Percentiles rank a stretch among this genome's conserved stretches.
Evolutionary conservation across 2,329 filamentous ascomycete genomes (phyloP).

Genomic region (Alternaria sp.): DNA sequence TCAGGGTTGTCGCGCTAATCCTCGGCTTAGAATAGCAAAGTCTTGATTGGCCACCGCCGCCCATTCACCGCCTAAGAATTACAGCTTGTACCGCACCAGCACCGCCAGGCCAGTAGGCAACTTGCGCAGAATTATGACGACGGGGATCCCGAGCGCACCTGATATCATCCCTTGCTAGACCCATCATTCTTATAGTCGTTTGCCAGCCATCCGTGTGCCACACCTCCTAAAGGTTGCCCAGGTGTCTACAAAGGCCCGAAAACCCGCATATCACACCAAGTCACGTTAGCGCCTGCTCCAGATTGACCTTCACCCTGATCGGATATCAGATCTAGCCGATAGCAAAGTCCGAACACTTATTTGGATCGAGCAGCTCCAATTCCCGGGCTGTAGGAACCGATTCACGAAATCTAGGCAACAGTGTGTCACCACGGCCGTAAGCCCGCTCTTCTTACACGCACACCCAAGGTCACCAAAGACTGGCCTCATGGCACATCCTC

Average conservation of each 20-base stretch:
- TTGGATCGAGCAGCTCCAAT: background rate
- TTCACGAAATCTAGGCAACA: slow-evolving; percentile 22
- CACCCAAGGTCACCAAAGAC: slow-evolving; percentile 14
- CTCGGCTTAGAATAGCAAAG: slow-evolving; percentile 30
- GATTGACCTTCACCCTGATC: slow-evolving; percentile 14
- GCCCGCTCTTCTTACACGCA: slow-evolving; percentile 5
- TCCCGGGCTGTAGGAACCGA: slow-evolving; percentile 5
- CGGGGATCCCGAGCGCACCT: slow-evolving; percentile 22
- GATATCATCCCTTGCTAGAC: slow-evolving; percentile 22
- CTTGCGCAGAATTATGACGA: slow-evolving; percentile 26
- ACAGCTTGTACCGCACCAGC: slow-evolving; percentile 20
- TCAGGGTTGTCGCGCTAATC: slow-evolving; percentile 18
- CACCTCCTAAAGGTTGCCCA: slow-evolving; percentile 19
- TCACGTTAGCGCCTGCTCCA: slow-evolving; percentile 34
- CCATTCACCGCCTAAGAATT: slow-evolving; percentile 27
- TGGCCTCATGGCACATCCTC: slow-evolving; percentile 36
- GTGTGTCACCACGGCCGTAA: slow-evolving; percentile 22
- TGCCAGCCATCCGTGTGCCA: slow-evolving; percentile 22
- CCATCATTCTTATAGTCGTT: slow-evolving; percentile 24
- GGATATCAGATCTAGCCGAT: slow-evolving; percentile 21
- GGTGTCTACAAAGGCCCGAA: slow-evolving; percentile 24
- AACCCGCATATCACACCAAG: slow-evolving; percentile 28
- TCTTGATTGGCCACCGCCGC: slow-evolving; percentile 25
- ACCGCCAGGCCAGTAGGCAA: slow-evolving; percentile 22
- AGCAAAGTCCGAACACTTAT: background rate